Conservation (phyloP, 108 stramenopile species). For the Cyclotella baltica region DNA sequence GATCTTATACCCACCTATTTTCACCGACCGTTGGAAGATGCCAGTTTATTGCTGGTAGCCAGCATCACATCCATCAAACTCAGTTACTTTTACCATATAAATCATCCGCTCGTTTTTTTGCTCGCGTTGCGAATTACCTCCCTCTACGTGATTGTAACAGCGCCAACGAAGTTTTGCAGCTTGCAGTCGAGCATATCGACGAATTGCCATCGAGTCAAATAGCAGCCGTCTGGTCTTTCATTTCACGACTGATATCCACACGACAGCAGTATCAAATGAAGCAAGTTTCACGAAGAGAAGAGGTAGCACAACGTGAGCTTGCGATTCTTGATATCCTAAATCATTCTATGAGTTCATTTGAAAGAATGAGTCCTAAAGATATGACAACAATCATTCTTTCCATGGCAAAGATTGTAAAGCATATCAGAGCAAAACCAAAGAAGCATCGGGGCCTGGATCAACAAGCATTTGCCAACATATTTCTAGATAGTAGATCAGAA, state of each 20-base stretch:
- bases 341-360: not conserved
- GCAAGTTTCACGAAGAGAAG: not conserved
- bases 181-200: not conserved
- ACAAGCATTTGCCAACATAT: too few relatives aligned
- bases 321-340: not conserved
- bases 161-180: too few relatives aligned
- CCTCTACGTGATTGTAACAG: too few relatives aligned
- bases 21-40: too few relatives aligned
- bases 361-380: not conserved
- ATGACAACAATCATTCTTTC: constrained; percentile 1
- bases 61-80: too few relatives aligned
- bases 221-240: not conserved
- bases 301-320: not conserved
- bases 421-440: not conserved
- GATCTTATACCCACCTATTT: too few relatives aligned
- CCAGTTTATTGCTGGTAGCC: too few relatives aligned
- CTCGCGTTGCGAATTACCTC: too few relatives aligned
- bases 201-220: not conserved
- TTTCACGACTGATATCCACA: not conserved
- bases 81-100: too few relatives aligned
- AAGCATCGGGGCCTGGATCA: not conserved
- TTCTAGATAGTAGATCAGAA: not conserved
- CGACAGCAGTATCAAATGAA: not conserved
- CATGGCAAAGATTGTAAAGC: not conserved
- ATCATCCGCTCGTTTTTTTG: too few relatives aligned